Evolutionary conservation across 371 early-diverging fungal species (phyloP).

Genomic region (Apophysomyces variabilis): DNA sequence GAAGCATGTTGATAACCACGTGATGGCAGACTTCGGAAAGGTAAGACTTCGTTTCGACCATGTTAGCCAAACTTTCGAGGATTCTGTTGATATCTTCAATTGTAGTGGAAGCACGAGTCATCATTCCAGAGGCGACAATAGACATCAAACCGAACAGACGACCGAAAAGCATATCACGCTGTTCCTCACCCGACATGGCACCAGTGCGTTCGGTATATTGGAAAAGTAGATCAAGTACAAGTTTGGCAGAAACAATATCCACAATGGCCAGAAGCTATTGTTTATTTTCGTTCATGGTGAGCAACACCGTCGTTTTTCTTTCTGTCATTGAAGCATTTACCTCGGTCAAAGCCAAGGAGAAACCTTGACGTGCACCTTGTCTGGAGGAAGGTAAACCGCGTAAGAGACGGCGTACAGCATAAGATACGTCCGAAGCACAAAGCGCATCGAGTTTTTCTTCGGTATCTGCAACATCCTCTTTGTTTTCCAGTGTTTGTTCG

Average conservation of each 20-base stretch:
- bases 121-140: constrained; percentile 80
- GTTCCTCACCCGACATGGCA: constrained; percentile 77
- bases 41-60: constrained; percentile 75
- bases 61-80: constrained; percentile 67
- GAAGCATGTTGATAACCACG: constrained; percentile 67
- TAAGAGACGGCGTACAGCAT: constrained; percentile 87
- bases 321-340: constrained; percentile 27
- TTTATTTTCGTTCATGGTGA: neutral
- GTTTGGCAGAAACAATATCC: constrained; percentile 50
- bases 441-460: constrained; percentile 69
- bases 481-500: constrained; percentile 34
- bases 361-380: constrained; percentile 94
- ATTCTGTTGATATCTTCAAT: constrained; percentile 69
- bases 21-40: constrained; percentile 76
- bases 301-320: neutral
- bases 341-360: constrained; percentile 91
- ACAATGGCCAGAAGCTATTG: constrained; percentile 46
- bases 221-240: constrained; percentile 73
- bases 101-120: constrained; percentile 63
- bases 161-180: constrained; percentile 87
- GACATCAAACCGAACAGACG: constrained; percentile 88
- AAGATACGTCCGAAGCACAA: constrained; percentile 78
- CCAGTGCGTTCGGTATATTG: constrained; percentile 64
- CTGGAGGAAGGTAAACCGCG: constrained; percentile 88
- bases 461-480: constrained; percentile 42